Base-by-base conservation (phyloP, 2,329 filamentous ascomycete species). In the Laburnicola sp. region DNA sequence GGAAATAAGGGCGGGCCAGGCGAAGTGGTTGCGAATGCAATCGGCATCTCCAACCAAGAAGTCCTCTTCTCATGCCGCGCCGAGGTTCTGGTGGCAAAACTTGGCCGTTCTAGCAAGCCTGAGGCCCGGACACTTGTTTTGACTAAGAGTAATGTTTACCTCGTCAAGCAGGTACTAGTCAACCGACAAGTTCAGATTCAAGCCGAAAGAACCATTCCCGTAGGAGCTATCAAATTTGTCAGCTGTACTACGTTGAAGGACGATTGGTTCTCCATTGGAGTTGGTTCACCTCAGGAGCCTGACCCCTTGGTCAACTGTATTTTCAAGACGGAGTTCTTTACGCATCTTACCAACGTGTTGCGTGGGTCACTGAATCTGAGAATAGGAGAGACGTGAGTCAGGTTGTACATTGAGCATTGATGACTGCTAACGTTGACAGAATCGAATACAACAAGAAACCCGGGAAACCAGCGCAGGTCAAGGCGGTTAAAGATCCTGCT, bases 361-460 rank as follows among this genome's bases (percentile, higher is more conserved):
- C 86, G 88, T 2, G 90, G 88, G 6, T 86, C 89, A 7, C 83
- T 96, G 68, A 91, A 86, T 68, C 76, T 99, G 41, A 91, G 89
- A 74, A 87, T 97, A 56, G 84, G 79, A n/a, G 87, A 94, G 26
- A 82, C 81, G 52, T 81, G 70, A 75, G 78, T 73, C 40, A 5
- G 27, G n/a, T 9, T 3, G 45, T 8, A 30, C 35, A 27, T 26
- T 48, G 26, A 8, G 27, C 34, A 21, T 31, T 22, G 35, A 22
- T 21, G 16, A 16, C 8, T 5, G 49, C 67, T 74, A 60, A 74
- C 53, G 40, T 10, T 51, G 21, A 48, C 58, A 81, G 76, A 4
- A 92, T 99, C 62, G 90, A 96, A 70, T 99, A 96, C 74, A 92
- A 93, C 69, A 99, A 97, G 82, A 99, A 99, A 75, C 94, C 94